These are phyloP conservation scores for Candolleomyces eurysporus DNA, from an alignment of 768 basidiomycete species.

Conservation along the genomic window DNA sequence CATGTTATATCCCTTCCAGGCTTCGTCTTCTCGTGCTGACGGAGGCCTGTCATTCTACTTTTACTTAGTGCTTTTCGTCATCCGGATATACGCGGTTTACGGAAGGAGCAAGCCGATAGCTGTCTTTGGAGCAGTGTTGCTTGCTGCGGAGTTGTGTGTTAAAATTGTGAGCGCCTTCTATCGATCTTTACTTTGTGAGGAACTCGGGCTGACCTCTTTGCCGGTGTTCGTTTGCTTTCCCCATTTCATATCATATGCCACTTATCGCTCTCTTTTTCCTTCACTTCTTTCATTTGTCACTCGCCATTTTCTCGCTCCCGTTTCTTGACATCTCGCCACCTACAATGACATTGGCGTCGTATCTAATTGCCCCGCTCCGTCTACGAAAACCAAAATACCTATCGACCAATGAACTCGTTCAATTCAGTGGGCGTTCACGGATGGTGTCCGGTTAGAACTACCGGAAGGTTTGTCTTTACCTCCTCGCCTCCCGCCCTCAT, in stretches of 20 bases:
- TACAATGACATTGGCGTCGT: no score
- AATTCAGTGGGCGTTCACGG: conserved; percentile 34
- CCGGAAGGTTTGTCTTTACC: conserved; percentile 23
- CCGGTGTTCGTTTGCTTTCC: no score
- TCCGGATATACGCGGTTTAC: conserved; percentile 32
- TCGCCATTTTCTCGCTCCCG: no score
- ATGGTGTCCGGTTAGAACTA: conserved; percentile 28
- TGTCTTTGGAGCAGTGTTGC: conserved; percentile 15
- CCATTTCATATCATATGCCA: no score
- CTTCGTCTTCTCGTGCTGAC: no score
- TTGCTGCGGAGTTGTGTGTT: conserved; percentile 24
- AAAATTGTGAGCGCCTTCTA: conserved; percentile 28
- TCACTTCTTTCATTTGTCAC: background rate
- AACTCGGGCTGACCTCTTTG: background rate
- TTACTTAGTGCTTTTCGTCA: conserved; percentile 24
- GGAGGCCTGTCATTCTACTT: no score
- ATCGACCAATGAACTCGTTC: background rate
- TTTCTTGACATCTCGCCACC: no score
- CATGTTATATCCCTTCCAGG: no score
- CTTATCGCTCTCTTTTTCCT: no score
- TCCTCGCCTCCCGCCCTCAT: background rate
- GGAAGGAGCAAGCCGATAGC: conserved; percentile 18
- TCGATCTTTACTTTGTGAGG: background rate
- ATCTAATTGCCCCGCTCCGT: no score
- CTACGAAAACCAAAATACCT: background rate